Base-by-base conservation (phyloP, 169 alveolate species). In the Amoebophrya sp. region DNA sequence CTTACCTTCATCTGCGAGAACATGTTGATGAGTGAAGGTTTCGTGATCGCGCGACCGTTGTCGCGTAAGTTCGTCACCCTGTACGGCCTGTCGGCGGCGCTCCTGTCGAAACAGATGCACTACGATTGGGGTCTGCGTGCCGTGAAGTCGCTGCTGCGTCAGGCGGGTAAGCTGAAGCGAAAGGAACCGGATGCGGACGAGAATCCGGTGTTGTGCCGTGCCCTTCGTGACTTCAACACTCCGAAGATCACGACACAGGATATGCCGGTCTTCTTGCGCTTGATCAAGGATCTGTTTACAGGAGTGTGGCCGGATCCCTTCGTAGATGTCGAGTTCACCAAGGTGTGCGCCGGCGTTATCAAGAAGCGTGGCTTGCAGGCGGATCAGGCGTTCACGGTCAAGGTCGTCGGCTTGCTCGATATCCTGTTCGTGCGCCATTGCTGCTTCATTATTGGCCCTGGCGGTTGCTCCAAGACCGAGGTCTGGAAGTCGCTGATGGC, bases 21-120 rank as follows among this genome's bases (percentile, higher is more conserved):
- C 96, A 97, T 97, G 99, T 97, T 98, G 93, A 97, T 98, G 99
- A 97, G 99, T 91, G 99, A 98, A 96, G 99, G 99, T 40, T 98
- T 97, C 96, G 95, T 95, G 78, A 95, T 93, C 53, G 99, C 99
- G 76, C 96, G 98, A 93, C 96, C 96, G 53, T 95, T 98, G 91
- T 97, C 99, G 18, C 96, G 97, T 94, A 98, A 98, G 93, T 97
- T 98, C 95, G 98, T 97, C 89, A 96, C 98, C 18, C 95, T 98
- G 65, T 98, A 97, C 94, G 96, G 95, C 53, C 95, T 98, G 77
- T 95, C 95, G 89, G 95, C 97, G 95, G 97, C 95, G 91, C 94
- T 97, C 89, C 95, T 98, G 89, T 95, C 98, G 54, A 97, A 97
- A 93, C 97, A 97, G 95, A 97, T 95, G 93, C 99, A 98, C 95